Conservation (phyloP, 2,329 filamentous ascomycete species). For the Colletotrichum sp. region DNA sequence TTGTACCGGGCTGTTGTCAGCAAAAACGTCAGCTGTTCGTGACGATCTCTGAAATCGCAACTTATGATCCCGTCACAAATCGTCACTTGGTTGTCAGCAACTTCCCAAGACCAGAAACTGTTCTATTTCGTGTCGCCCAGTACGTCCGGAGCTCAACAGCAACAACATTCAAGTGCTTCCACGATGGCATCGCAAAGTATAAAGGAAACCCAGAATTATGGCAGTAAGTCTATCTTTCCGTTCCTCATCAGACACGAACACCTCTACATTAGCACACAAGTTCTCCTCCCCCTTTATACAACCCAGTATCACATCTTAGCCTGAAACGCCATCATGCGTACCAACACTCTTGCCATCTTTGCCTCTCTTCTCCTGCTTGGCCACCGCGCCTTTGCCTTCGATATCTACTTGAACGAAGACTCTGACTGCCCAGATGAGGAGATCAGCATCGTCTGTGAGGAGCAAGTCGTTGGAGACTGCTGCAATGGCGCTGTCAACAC, state of each 20-base stretch:
- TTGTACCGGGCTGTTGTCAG: background rate
- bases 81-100: background rate
- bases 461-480: background rate
- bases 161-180: background rate
- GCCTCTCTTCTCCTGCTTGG: background rate
- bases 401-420: background rate
- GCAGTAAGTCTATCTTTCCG: background rate
- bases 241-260: background rate
- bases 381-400: background rate
- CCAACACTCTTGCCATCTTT: background rate
- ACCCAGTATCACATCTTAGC: background rate
- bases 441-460: background rate
- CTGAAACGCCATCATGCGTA: background rate
- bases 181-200: background rate
- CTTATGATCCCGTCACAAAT: background rate
- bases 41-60: background rate
- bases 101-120: background rate
- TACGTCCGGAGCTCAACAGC: background rate
- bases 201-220: background rate
- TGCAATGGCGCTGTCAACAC: background rate
- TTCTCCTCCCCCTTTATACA: rapidly evolving
- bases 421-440: background rate
- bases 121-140: background rate
- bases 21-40: background rate
- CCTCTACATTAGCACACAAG: background rate